Evolutionary conservation across 225 moss, liverwort and hornwort genomes (phyloP).

Genomic region (Thuidium tamariscinum): DNA sequence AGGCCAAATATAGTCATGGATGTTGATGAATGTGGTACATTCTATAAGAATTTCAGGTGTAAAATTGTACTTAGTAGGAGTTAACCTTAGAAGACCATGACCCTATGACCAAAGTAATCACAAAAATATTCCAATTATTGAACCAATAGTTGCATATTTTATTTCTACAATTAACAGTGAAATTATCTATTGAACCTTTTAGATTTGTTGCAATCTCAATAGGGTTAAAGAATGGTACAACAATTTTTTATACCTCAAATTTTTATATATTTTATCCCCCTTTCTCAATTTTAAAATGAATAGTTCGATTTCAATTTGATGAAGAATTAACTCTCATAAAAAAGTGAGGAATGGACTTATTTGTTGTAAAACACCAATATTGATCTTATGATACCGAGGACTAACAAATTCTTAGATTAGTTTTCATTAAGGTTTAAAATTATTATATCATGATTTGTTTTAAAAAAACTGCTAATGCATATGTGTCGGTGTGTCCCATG

Average conservation of each 20-base stretch:
- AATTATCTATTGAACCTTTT: background rate
- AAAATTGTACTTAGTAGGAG: too few species aligned
- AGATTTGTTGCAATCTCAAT: fast-evolving
- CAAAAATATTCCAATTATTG: background rate
- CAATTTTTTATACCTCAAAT: background rate
- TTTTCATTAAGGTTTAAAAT: background rate
- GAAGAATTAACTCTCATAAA: fast-evolving
- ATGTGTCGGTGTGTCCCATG: background rate
- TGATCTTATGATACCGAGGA: too few species aligned
- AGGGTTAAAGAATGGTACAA: background rate
- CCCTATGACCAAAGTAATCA: background rate
- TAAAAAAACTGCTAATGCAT: background rate
- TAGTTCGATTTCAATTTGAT: background rate
- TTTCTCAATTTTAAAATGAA: background rate
- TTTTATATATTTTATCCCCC: background rate
- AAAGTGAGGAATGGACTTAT: background rate
- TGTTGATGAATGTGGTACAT: too few species aligned
- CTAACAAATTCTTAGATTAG: too few species aligned
- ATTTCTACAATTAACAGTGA: background rate
- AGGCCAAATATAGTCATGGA: too few species aligned
- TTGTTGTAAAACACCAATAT: fast-evolving
- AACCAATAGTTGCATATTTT: background rate
- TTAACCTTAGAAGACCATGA: too few species aligned
- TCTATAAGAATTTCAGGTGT: too few species aligned
- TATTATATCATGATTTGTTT: background rate